phyloP scores from a whole-genome alignment of 2,329 filamentous ascomycete species.

The Dactylellina drechsleri region DNA sequence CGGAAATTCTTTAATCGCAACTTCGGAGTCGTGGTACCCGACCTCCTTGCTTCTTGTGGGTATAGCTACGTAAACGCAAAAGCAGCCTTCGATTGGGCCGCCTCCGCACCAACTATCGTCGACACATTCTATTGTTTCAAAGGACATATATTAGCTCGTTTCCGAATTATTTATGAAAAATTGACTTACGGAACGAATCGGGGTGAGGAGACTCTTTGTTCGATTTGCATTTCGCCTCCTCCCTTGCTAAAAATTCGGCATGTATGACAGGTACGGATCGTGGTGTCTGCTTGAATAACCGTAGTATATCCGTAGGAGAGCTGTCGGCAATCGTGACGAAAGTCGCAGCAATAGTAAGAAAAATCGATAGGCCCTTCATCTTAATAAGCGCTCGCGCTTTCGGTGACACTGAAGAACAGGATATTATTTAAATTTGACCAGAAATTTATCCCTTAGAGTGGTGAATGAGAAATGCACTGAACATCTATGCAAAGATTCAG shows the following conservation, averaged over 20 bases:
- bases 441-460: too few relatives aligned
- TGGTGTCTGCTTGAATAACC: not conserved
- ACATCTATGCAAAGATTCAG: too few relatives aligned
- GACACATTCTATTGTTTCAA: not conserved
- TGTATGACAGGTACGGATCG: not conserved
- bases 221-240: constrained; percentile 3
- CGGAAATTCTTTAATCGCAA: constrained; percentile 2
- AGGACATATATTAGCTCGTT: not conserved
- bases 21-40: not conserved
- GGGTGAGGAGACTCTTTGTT: constrained; percentile 1
- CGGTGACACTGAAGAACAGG: too few relatives aligned
- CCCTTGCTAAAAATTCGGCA: not conserved
- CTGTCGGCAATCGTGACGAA: not conserved
- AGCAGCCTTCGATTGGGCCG: constrained; percentile 6
- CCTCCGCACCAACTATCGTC: constrained; percentile 9
- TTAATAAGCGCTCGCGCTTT: not conserved
- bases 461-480: too few relatives aligned
- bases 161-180: not conserved
- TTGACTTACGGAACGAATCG: not conserved
- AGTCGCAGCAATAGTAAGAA: not conserved
- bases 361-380: not conserved
- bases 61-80: not conserved
- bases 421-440: too few relatives aligned
- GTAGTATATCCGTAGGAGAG: not conserved
- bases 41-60: not conserved